phyloP scores from a whole-genome alignment of 176 grass and related monocot genomes.

The Poa pratensis region DNA sequence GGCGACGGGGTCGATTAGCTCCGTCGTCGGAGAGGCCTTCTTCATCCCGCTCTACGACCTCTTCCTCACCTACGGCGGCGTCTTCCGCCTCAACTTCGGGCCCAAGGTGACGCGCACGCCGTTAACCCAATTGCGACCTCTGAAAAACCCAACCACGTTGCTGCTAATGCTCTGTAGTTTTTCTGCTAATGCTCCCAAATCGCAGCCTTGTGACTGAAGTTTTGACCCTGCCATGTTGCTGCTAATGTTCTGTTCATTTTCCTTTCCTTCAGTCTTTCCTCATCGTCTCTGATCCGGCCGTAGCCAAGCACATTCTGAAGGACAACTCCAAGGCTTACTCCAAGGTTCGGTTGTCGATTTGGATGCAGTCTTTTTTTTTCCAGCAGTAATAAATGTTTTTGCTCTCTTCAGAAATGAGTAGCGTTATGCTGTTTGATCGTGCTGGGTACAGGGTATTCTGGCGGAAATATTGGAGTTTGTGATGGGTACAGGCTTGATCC shows the following conservation, averaged over 20 bases:
- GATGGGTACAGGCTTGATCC: slow-evolving; percentile 95
- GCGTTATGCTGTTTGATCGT: slow-evolving; percentile 18
- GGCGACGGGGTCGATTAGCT: slow-evolving; percentile 62
- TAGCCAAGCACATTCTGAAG: slow-evolving; percentile 90
- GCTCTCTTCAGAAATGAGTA: background rate
- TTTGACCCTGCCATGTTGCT: background rate
- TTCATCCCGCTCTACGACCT: slow-evolving; percentile 93
- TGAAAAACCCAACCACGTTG: background rate
- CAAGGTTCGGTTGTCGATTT: slow-evolving; percentile 58
- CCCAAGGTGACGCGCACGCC: slow-evolving; percentile 63
- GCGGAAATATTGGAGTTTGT: slow-evolving; percentile 93
- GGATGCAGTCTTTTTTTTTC: background rate
- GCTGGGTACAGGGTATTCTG: slow-evolving; percentile 73
- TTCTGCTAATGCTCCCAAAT: background rate
- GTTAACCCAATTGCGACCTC: background rate
- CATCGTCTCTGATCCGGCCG: slow-evolving; percentile 87
- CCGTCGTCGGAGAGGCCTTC: slow-evolving; percentile 75
- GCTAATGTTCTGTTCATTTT: background rate
- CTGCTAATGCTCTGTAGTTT: background rate
- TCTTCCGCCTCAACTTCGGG: slow-evolving; percentile 92
- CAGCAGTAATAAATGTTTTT: background rate
- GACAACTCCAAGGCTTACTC: slow-evolving; percentile 91
- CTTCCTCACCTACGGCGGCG: slow-evolving; percentile 86
- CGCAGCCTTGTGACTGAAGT: background rate
- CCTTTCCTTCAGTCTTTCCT: slow-evolving; percentile 76